Evolutionary conservation across 2,329 filamentous ascomycete species (phyloP), one percentile per base, ranked within the genome.

Genomic region (Chalara sp.): DNA sequence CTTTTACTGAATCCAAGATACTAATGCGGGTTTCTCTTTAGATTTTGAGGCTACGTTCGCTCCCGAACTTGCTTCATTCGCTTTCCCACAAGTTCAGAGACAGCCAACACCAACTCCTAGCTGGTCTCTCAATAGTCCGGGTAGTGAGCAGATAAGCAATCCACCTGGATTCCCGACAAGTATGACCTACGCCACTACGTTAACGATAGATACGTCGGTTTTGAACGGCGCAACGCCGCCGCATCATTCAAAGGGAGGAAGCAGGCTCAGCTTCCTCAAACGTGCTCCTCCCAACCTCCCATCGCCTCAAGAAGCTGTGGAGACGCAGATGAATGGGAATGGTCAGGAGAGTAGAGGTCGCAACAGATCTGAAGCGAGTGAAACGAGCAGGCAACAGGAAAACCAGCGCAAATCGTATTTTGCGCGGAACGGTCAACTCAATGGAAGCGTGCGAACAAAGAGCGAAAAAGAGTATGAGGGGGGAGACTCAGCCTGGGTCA

Each of bases 21-120:
- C 58, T 58, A 58, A 63, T 49, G 33, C 52, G 37, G 35, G n/a
- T n/a, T 10, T 8, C 8, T 37, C 29, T 33, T 42, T 49, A 84
- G 82, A 76, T 63, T 86, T 84, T 55, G 76, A 84, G 62, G 67
- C 64, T 12, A 81, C 77, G 0, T 86, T 86, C 62, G 81, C 81
- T 0, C 75, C 80, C 0, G 85, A 89, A 63, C 78, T 88, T 35
- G 74, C 77, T 11, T 72, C 81, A 35, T 80, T 88, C 58, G 75
- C 78, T 2, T 79, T 78, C 8, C 71, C 72, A 2, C 74, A 72
- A 46, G 68, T 69, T 1, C 72, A 70, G 41, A 6, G 69, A 70
- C 12, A 72, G 5, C 43, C 75, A 13, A 66, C 61, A 5, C 58
- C 64, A 4, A 64, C 68, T n/a, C 66, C 68, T 48, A 68, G 72